Evolutionary conservation across 2,329 filamentous ascomycete species (phyloP).

Genomic region (Stagonosporopsis vannaccii): DNA sequence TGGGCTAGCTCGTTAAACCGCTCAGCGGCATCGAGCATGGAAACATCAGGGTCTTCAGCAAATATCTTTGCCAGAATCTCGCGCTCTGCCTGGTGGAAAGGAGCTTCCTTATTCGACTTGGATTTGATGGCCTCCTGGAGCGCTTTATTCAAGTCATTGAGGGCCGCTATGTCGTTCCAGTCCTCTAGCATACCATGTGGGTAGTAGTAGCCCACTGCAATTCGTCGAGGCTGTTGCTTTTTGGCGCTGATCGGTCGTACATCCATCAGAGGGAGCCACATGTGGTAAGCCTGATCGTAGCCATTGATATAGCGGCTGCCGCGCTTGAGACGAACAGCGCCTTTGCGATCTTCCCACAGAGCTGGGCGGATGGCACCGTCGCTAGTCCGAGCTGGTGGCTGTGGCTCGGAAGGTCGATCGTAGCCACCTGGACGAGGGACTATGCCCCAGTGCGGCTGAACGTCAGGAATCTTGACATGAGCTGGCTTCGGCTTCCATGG

Average conservation of each 20-base stretch:
- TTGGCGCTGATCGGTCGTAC: slow-evolving; percentile 30
- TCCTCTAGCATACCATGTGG: slow-evolving; percentile 30
- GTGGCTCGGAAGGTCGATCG: slow-evolving; percentile 17
- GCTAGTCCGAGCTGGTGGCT: slow-evolving; percentile 16
- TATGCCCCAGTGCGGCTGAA: slow-evolving; percentile 23
- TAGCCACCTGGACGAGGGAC: slow-evolving; percentile 26
- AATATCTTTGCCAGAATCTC: slow-evolving; percentile 27
- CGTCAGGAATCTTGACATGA: background rate
- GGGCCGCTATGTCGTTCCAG: slow-evolving; percentile 29
- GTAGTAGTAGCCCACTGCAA: slow-evolving; percentile 23
- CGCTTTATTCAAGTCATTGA: slow-evolving; percentile 40
- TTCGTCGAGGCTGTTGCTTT: slow-evolving; percentile 26
- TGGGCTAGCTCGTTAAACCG: slow-evolving; percentile 26
- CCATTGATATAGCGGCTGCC: slow-evolving; percentile 18
- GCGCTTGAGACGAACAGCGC: slow-evolving; percentile 24
- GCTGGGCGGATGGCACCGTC: slow-evolving; percentile 28
- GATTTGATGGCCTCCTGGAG: slow-evolving; percentile 31
- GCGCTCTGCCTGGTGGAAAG: slow-evolving; percentile 30
- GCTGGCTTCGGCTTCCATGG: background rate
- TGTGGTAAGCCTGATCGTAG: slow-evolving; percentile 6
- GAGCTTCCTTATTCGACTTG: slow-evolving; percentile 17
- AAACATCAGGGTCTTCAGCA: slow-evolving; percentile 24
- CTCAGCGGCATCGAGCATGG: slow-evolving; percentile 36
- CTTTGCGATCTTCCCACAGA: slow-evolving; percentile 40
- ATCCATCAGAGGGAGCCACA: slow-evolving; percentile 32